These are phyloP conservation scores for Ophiostoma sp. DNA, from an alignment of 2,329 filamentous ascomycete genomes.

Conservation along the genomic window DNA sequence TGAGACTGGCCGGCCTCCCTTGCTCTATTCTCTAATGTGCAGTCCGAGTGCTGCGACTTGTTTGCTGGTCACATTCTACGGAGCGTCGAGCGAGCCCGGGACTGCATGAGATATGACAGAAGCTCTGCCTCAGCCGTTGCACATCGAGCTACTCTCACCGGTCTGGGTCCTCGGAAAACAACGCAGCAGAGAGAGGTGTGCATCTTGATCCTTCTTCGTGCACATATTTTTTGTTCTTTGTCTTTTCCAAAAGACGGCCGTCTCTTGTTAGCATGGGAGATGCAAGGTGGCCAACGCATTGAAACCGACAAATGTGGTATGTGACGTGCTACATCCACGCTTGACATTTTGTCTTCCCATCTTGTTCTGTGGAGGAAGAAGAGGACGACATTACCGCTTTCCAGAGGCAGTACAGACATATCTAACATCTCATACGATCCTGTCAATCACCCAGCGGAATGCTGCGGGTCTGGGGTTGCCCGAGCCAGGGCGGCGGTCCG, in stretches of 20 bases:
- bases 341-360: no score
- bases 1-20: neutral
- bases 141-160: constrained; percentile 5
- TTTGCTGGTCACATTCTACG: neutral
- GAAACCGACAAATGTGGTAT: no score
- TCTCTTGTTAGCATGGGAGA: no score
- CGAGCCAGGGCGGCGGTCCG: constrained; percentile 16
- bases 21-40: neutral
- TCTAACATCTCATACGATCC: no score
- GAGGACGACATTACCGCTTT: no score
- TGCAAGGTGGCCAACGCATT: no score
- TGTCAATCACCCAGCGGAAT: neutral
- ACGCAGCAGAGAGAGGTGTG: neutral
- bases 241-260: no score
- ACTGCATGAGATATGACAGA: neutral
- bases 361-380: no score
- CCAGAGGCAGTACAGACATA: no score
- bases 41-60: no score
- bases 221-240: neutral
- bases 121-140: neutral
- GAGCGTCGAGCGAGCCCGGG: neutral
- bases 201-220: neutral
- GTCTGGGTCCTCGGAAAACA: constrained; percentile 1
- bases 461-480: constrained; percentile 10
- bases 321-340: no score